These are phyloP conservation scores for Oryza australiensis DNA, from an alignment of 176 grass and related monocot species.

Conservation along the genomic window DNA sequence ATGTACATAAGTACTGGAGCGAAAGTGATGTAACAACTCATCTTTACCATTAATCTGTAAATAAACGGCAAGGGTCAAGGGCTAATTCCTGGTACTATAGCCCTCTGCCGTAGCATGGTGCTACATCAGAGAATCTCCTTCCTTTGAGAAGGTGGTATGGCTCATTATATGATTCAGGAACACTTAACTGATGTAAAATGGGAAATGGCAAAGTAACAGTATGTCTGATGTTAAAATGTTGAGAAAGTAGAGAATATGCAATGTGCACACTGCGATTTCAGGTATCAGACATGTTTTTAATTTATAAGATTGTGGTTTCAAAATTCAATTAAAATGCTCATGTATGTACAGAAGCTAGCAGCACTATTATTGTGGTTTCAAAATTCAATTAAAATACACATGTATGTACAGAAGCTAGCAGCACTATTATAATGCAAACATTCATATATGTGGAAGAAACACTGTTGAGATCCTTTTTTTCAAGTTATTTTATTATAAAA, in stretches of 20 bases:
- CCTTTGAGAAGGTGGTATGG: not conserved
- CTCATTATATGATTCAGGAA: not conserved
- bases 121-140: not conserved
- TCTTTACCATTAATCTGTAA: not conserved
- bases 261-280: conserved; percentile 1
- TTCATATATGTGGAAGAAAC: not conserved
- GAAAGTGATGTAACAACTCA: not conserved
- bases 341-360: not conserved
- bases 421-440: not conserved
- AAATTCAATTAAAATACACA: not conserved
- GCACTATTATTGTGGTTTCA: not conserved
- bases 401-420: not conserved
- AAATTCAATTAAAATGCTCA: not conserved
- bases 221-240: not conserved
- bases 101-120: not conserved
- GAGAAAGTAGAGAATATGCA: not conserved
- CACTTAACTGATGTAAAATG: not conserved
- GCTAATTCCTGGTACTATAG: not conserved
- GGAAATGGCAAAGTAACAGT: not conserved
- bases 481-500: not conserved
- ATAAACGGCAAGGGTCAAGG: not conserved
- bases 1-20: not conserved
- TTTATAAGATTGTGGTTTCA: not conserved
- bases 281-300: not conserved
- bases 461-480: not conserved